phyloP scores from a whole-genome alignment of 1,284 basidiomycete genomes.

The Ustilago crameri region DNA sequence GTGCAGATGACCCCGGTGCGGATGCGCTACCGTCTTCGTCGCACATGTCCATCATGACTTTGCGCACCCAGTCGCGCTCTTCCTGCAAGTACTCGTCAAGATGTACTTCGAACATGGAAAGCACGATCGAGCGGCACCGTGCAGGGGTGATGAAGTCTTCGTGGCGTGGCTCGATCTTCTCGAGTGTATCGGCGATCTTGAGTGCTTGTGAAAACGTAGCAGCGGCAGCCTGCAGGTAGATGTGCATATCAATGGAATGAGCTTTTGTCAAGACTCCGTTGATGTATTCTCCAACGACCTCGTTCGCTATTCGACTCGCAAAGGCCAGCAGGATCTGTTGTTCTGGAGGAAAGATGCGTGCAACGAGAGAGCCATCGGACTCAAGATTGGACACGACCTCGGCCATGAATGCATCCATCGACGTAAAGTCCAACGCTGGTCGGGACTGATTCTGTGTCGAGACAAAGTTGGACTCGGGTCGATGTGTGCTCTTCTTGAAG shows the following conservation, averaged over 20 bases:
- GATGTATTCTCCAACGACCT: conserved; percentile 83
- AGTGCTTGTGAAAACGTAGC: conserved; percentile 89
- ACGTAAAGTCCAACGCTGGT: conserved; percentile 78
- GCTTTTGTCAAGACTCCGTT: conserved; percentile 80
- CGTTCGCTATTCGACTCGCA: conserved; percentile 78
- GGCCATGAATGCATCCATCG: conserved; percentile 91
- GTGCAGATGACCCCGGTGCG: conserved; percentile 69
- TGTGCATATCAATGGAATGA: conserved; percentile 77
- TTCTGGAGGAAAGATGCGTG: conserved; percentile 83
- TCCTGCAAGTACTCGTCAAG: conserved; percentile 97
- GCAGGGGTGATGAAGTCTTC: conserved; percentile 64
- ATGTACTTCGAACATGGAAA: conserved; percentile 90
- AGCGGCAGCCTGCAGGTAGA: conserved; percentile 85
- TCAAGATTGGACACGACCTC: conserved; percentile 75
- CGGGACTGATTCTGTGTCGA: conserved; percentile 10
- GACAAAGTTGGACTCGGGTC: conserved; percentile 77
- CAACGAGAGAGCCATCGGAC: conserved; percentile 81
- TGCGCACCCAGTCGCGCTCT: conserved; percentile 85
- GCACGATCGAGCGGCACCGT: conserved; percentile 81
- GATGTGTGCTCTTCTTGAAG: conserved; percentile 79
- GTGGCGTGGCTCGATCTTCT: conserved; percentile 59
- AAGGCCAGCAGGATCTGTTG: conserved; percentile 80
- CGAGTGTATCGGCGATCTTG: conserved; percentile 77
- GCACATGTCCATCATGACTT: conserved; percentile 79
- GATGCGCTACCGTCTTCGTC: conserved; percentile 77